Conservation (phyloP, 2,329 filamentous ascomycete genomes). For the Aspergillus piperis region DNA sequence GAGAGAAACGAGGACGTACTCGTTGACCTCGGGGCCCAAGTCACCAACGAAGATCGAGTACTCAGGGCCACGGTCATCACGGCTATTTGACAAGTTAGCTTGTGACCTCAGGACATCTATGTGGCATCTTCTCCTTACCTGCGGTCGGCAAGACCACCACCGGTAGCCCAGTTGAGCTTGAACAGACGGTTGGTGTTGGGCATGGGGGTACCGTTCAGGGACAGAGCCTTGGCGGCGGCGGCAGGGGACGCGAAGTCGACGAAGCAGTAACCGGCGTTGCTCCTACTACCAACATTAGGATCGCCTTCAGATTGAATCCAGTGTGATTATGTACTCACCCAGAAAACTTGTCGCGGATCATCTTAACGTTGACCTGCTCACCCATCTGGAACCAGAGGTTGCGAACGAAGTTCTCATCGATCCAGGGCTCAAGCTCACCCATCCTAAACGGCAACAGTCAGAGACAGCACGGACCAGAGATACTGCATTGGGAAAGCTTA, state of each 20-base stretch:
- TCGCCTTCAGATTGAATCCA: constrained; percentile 19
- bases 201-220: constrained; percentile 82
- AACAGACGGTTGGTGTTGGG: constrained; percentile 93
- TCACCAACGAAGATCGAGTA: constrained; percentile 98
- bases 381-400: constrained; percentile 91
- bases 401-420: constrained; percentile 98
- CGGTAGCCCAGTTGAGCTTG: constrained; percentile 99
- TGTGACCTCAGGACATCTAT: background rate
- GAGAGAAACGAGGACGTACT: constrained; percentile 94
- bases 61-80: constrained; percentile 93
- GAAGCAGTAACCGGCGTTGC: constrained; percentile 98
- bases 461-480: background rate
- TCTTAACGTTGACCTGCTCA: constrained; percentile 97
- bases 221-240: constrained; percentile 87
- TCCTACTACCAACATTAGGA: constrained; percentile 55
- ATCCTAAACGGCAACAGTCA: constrained; percentile 65
- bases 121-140: constrained; percentile 57
- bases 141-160: constrained; percentile 90
- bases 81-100: constrained; percentile 40
- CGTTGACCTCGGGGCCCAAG: constrained; percentile 95
- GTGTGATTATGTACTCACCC: constrained; percentile 62
- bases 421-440: constrained; percentile 98
- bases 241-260: constrained; percentile 85
- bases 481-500: constrained; percentile 38
- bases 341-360: constrained; percentile 98